Base-by-base conservation (phyloP, 129 eudicot genomes). In the Deinandra increscens region DNA sequence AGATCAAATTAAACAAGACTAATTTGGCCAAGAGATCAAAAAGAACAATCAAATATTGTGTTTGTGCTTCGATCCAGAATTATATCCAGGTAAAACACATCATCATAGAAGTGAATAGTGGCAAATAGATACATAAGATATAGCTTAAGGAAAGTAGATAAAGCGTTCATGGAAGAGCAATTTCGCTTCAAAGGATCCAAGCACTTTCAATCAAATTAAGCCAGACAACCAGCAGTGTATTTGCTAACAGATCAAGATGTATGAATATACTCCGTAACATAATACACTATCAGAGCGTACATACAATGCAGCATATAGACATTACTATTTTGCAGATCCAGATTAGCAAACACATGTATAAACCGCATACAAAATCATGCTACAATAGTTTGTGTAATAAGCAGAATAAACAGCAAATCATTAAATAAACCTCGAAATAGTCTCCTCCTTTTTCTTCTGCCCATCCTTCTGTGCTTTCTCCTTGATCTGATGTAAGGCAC, bases 391-490 rank as follows among this genome's bases (percentile, higher is more conserved):
- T 15, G 43, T 5, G 13, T 4, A 13, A 15, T 58, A 67, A 49
- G 48, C 59, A 64, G 44, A 64, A 39, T 22, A 59, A 46, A 39
- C 58, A 41, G 12, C n/a, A 60, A 39, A 66, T 39, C 3, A 37
- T 48, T 53, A 15, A 54, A 53, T 54, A 75, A 61, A 93, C 98
- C 98, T 93, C 26, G 96, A 93, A 74, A 93, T 93, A 15, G 95
- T 93, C 74, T 89, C 98, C 68, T 93, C 98, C 66, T 89, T 88
- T 86, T 89, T 93, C 89, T 93, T 93, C 85, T 77, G 98, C 3
- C 90, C 96, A 38, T 93, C 98, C 79, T 84, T 89, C 42, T 89
- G 91, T 12, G 98, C 95, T 74, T 89, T 93, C 88, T 89, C 98
- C 60, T 78, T 81, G 71, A 93, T 89, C 87, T 81, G 89, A 83